Evolutionary conservation across 352 stramenopile genomes (phyloP), one percentile per base, ranked within the genome.

Genomic region (Phytophthora pinifolia): DNA sequence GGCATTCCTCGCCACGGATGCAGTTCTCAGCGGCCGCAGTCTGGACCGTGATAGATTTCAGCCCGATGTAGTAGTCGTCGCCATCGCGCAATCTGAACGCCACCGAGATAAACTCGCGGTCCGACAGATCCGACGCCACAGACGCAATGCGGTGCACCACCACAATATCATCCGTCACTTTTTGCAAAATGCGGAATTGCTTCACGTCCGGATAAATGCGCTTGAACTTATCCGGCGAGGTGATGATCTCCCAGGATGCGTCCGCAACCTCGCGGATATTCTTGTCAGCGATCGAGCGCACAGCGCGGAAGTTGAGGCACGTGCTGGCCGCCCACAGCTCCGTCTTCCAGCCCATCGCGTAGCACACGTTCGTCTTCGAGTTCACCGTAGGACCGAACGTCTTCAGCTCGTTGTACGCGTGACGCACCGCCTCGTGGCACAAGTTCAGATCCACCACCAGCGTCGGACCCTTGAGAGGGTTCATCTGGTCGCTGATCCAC

Each of bases 261-360:
- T 87, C 63, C 3, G 78, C 79, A 3, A 89, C 77, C 36, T 91
- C 79, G 4, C 71, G 74, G 32, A 89, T 88, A 46, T 88, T 89
- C 53, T 81, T 81, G 54, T 89, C 61, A 18, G 44, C 62, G 13
- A 74, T 89, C 0, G 79, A 76, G 12, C 82, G 77, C 18, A 86
- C 61, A 0, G 79, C 82, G 17, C 76, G 78, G 57, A 89, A 92
- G 56, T 79, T 89, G 15, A 92, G 43, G n/a, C 82, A 88, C 38
- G 79, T 92, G 37, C 65, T 76, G 7, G 77, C 83, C 46, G 79
- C 79, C 83, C 83, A 93, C 43, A 93, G 49, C 67, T 93, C 80
- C 36, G 79, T 88, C 65, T 86, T 88, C 83, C 83, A 93, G 10
- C 83, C 83, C 81, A 93, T 93, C 27, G 83, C 80, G 50, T 89